Conservation (phyloP, 1,284 basidiomycete species). For the Austroboletus novae-zelandiae region DNA sequence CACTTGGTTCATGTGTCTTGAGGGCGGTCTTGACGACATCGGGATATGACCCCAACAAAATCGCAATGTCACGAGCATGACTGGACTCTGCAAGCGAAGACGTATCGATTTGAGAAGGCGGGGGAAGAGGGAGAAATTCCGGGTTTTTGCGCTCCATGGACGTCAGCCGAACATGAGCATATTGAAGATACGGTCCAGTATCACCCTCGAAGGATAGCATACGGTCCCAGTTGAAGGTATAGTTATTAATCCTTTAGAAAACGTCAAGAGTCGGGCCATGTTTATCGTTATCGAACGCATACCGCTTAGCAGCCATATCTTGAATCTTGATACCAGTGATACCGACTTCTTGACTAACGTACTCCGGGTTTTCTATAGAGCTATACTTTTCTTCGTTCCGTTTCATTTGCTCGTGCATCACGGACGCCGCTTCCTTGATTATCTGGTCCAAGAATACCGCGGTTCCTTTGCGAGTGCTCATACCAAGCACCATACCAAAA, state of each 20-base stretch:
- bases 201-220: slow-evolving; percentile 98
- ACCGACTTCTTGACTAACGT: slow-evolving; percentile 82
- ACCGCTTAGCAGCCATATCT: slow-evolving; percentile 95
- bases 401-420: slow-evolving; percentile 98
- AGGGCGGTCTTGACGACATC: slow-evolving; percentile 86
- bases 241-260: slow-evolving; percentile 84
- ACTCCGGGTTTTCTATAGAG: slow-evolving; percentile 86
- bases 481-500: slow-evolving; percentile 91
- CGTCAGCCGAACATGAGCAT: slow-evolving; percentile 92
- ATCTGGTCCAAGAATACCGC: slow-evolving; percentile 97
- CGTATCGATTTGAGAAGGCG: slow-evolving; percentile 67
- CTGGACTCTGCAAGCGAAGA: slow-evolving; percentile 64
- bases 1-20: slow-evolving; percentile 87
- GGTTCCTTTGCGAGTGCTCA: slow-evolving; percentile 97
- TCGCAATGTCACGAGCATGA: slow-evolving; percentile 85
- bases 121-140: slow-evolving; percentile 77
- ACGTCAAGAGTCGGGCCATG: neutral
- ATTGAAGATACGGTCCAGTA: slow-evolving; percentile 94
- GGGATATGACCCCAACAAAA: slow-evolving; percentile 88
- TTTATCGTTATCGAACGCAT: slow-evolving; percentile 13
- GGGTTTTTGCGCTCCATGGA: slow-evolving; percentile 95
- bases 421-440: slow-evolving; percentile 83
- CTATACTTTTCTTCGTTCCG: slow-evolving; percentile 94
- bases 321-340: slow-evolving; percentile 98
- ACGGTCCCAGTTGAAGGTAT: slow-evolving; percentile 92